A percentile compares a stretch with the other conserved stretches of the same genome.
Evolutionary conservation across 441 rosid genomes (phyloP).

Genomic region (Adansonia grandidieri): DNA sequence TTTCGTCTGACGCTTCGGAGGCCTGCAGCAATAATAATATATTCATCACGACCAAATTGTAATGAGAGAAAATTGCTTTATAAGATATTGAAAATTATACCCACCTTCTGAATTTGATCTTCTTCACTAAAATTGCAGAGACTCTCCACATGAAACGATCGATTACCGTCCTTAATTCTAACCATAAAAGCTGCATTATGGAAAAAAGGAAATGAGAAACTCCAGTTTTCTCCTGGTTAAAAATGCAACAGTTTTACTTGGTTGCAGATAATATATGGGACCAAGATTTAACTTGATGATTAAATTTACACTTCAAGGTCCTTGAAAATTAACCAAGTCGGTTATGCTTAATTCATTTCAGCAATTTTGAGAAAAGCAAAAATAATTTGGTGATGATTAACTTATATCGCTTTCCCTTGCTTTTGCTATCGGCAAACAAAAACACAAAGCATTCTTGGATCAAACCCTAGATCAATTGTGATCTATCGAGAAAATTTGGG

Average conservation of each 20-base stretch:
- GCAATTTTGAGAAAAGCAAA: background rate
- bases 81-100: background rate
- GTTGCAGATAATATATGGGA: background rate
- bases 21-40: conserved; percentile 39
- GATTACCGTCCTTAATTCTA: conserved; percentile 65
- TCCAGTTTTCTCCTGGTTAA: background rate
- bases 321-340: background rate
- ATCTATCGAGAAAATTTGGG: conserved; percentile 6
- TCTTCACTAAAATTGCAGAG: conserved; percentile 82
- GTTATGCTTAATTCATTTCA: background rate
- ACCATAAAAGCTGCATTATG: conserved; percentile 78
- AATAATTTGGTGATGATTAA: background rate
- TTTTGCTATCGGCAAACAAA: background rate
- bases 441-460: background rate
- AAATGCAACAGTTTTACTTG: background rate
- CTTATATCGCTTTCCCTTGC: background rate
- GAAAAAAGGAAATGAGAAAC: conserved; percentile 5
- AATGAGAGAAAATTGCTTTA: background rate
- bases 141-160: conserved; percentile 69
- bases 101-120: conserved; percentile 56
- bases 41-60: conserved; percentile 5
- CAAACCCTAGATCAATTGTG: background rate
- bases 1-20: conserved; percentile 41
- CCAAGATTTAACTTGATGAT: background rate
- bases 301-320: background rate